phyloP scores from a whole-genome alignment of 352 stramenopile genomes.

The Phytopythium delawarense region DNA sequence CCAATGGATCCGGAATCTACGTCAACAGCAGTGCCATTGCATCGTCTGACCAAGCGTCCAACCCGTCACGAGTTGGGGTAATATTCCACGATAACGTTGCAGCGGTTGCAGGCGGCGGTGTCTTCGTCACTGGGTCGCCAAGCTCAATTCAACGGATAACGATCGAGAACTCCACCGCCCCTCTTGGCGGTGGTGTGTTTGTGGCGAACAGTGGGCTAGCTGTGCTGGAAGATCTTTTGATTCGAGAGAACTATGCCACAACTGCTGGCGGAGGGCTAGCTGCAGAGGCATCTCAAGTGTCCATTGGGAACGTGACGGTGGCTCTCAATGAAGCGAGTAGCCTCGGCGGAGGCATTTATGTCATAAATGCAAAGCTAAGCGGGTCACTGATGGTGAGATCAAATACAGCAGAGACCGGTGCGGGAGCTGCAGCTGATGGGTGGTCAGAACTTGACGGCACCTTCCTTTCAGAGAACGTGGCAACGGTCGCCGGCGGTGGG shows the following conservation, averaged over 20 bases:
- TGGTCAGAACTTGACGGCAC: conserved; percentile 12
- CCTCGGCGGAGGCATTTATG: conserved; percentile 24
- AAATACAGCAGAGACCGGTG: conserved; percentile 26
- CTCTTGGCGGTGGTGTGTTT: conserved; percentile 21
- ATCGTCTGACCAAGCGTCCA: conserved; percentile 3
- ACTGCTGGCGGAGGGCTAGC: conserved; percentile 24
- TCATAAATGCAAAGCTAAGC: conserved; percentile 14
- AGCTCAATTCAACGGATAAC: conserved; percentile 20
- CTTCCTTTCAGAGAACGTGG: conserved; percentile 17
- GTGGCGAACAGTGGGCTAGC: background rate
- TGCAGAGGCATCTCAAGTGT: background rate
- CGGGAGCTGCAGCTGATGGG: conserved; percentile 15
- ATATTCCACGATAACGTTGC: conserved; percentile 16
- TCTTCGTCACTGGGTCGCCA: conserved; percentile 21
- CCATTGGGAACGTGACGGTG: conserved; percentile 6
- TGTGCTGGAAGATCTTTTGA: conserved; percentile 12
- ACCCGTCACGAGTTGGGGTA: background rate
- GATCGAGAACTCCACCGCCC: conserved; percentile 20
- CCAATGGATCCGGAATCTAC: conserved; percentile 27
- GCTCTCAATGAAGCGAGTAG: conserved; percentile 17
- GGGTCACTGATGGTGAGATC: conserved; percentile 13
- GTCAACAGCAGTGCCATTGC: conserved; percentile 22
- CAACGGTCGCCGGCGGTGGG: conserved; percentile 20
- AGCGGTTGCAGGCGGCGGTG: conserved; percentile 16
- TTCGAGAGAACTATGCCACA: conserved; percentile 15